Evolutionary conservation across 1,139 yeast species (phyloP), one percentile per base, ranked within the genome.

Genomic region (Geotrichum australiense): DNA sequence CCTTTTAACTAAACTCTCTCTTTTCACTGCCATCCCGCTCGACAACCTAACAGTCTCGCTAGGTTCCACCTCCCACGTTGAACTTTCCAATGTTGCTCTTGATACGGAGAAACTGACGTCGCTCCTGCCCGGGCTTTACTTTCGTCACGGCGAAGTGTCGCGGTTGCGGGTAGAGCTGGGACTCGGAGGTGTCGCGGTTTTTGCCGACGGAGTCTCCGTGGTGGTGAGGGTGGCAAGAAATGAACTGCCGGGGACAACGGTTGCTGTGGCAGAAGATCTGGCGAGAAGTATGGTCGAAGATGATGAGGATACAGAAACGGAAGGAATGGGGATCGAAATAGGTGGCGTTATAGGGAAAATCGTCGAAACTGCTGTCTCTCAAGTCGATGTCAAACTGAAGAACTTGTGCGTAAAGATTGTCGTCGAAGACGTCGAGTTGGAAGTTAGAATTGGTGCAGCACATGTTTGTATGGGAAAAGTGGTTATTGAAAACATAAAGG

Each of bases 41-140:
- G 82, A 87, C 14, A 82, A 86, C 56, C 63, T 87, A 44, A 93
- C 85, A 56, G 89, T 87, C 0, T 80, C 93, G 5, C 62, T 84
- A 32, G 81, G 82, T 2, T 33, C 35, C 11, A 34, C 24, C 29
- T 63, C 78, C 4, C 66, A 68, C 61, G 73, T 73, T 58, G 69
- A 73, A 0, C 68, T 86, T 19, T 70, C 72, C 38, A 79, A 83
- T 59, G 74, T 86, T 3, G 71, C 76, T 41, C 63, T 86, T 19
- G 93, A 83, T 56, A 79, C 89, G 0, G 87, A 81, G 33, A 80
- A 78, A 47, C 69, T 84, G 27, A 73, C 43, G 16, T 20, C 74
- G 22, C 62, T 49, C 6, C 33, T 83, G 1, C 93, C 94, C 0
- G 87, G 91, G 2, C 61, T 80, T 0, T 72, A 69, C 49, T 60